These are phyloP conservation scores for Oehlia diaphana DNA, from an alignment of 192 early-diverging fungal species.

Conservation along the genomic window DNA sequence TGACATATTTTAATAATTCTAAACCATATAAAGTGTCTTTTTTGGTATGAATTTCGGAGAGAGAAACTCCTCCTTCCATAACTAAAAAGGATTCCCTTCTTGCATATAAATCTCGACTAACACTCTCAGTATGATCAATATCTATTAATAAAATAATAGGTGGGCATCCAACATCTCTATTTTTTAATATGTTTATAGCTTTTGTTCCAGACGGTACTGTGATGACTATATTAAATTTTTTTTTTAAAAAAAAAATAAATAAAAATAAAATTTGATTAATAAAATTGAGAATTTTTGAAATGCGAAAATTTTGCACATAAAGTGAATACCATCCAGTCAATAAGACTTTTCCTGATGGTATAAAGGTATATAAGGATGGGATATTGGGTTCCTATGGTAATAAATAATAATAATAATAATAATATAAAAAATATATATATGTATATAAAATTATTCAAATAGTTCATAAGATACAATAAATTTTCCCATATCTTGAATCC, in stretches of 20 bases:
- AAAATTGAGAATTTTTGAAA: too few species aligned
- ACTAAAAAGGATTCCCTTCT: constrained; percentile 19
- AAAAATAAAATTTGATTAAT: neutral
- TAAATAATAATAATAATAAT: too few species aligned
- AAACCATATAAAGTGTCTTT: constrained; percentile 27
- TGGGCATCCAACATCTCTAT: neutral
- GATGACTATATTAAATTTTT: constrained; percentile 8
- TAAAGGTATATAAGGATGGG: too few species aligned
- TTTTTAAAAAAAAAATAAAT: too few species aligned
- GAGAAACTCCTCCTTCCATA: neutral
- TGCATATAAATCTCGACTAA: constrained; percentile 15
- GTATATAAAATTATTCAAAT: too few species aligned
- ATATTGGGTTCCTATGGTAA: too few species aligned
- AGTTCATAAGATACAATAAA: too few species aligned
- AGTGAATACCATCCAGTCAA: too few species aligned
- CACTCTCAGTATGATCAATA: constrained; percentile 24
- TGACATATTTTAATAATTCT: constrained; percentile 36
- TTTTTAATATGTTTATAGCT: constrained; percentile 5
- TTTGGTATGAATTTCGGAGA: neutral
- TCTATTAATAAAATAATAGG: constrained; percentile 28
- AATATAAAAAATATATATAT: too few species aligned
- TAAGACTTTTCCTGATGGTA: too few species aligned
- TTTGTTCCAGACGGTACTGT: constrained; percentile 15
- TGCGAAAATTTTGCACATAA: too few species aligned
- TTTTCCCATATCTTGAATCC: too few species aligned